Evolutionary conservation across 108 stramenopile genomes (phyloP).

Genomic region (Schizochytrium sp.): DNA sequence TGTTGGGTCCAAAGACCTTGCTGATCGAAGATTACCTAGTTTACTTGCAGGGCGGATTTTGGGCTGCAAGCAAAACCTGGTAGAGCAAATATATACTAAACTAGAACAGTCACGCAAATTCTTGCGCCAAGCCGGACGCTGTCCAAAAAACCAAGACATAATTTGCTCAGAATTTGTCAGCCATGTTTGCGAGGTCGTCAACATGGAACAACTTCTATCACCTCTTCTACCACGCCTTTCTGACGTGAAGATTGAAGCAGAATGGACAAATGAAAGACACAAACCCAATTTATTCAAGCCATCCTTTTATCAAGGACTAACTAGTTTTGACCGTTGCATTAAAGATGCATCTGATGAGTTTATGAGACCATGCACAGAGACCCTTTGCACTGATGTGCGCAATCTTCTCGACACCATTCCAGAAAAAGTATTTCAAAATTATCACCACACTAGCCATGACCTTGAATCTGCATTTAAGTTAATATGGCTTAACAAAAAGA

Average conservation of each 20-base stretch:
- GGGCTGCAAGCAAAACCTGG: constrained; percentile 1
- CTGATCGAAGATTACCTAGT: constrained; percentile 13
- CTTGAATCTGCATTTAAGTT: background rate
- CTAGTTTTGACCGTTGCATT: background rate
- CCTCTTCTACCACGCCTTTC: background rate
- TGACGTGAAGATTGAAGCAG: background rate
- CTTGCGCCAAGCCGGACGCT: background rate
- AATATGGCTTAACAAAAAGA: background rate
- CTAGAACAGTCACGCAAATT: background rate
- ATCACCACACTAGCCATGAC: background rate
- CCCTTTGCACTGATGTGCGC: background rate
- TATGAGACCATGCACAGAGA: background rate
- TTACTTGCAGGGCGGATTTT: constrained; percentile 40
- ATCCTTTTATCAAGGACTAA: background rate
- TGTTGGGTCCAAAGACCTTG: constrained; percentile 41
- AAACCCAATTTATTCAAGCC: background rate
- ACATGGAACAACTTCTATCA: constrained; percentile 18
- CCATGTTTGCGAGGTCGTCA: background rate
- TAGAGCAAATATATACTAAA: background rate
- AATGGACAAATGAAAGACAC: constrained; percentile 37
- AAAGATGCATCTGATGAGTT: background rate
- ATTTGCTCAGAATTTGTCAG: background rate
- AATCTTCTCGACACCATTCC: background rate
- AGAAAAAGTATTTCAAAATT: background rate
- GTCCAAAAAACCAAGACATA: too few species aligned